Percentiles rank a stretch among this genome's conserved stretches.
Conservation (phyloP, 1,139 yeast genomes). For the Diutina pseudorugosa region DNA sequence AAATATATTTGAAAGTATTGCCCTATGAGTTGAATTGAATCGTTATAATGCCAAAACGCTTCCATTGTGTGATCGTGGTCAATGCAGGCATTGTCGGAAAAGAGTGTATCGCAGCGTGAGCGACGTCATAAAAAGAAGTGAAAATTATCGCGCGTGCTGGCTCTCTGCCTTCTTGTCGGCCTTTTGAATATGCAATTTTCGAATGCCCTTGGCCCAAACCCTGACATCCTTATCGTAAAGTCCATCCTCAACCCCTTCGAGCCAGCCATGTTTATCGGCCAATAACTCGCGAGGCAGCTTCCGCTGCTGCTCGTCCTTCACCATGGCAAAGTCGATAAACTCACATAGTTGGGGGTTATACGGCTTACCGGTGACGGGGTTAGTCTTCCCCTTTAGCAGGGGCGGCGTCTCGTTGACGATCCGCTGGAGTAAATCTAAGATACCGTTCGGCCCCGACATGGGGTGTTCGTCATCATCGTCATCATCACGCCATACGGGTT, state of each 20-base stretch:
- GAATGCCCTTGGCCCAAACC: constrained; percentile 37
- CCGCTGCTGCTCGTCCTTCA: constrained; percentile 50
- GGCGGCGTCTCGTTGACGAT: constrained; percentile 94
- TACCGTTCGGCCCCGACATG: constrained; percentile 61
- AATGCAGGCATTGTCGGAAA: neutral
- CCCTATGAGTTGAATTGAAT: neutral
- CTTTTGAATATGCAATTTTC: constrained; percentile 16
- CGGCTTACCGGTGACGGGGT: constrained; percentile 14
- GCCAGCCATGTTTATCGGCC: constrained; percentile 26
- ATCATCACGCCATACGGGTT: constrained; percentile 32
- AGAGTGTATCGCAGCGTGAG: too few species aligned
- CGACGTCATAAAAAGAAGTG: too few species aligned
- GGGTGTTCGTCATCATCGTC: constrained; percentile 13
- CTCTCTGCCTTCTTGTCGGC: neutral
- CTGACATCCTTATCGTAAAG: constrained; percentile 30
- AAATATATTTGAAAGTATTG: too few species aligned
- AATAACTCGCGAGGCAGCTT: constrained; percentile 52
- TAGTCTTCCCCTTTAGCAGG: constrained; percentile 24
- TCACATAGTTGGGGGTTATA: constrained; percentile 36
- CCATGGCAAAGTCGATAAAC: constrained; percentile 59
- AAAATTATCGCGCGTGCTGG: neutral
- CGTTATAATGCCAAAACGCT: neutral
- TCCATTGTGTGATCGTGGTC: too few species aligned
- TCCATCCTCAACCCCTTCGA: constrained; percentile 29
- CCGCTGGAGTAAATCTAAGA: constrained; percentile 77